A percentile compares a stretch with the other conserved stretches of the same genome.
Evolutionary conservation across 805 yeast genomes (phyloP).

Genomic region (Hanseniaspora clermontiae): DNA sequence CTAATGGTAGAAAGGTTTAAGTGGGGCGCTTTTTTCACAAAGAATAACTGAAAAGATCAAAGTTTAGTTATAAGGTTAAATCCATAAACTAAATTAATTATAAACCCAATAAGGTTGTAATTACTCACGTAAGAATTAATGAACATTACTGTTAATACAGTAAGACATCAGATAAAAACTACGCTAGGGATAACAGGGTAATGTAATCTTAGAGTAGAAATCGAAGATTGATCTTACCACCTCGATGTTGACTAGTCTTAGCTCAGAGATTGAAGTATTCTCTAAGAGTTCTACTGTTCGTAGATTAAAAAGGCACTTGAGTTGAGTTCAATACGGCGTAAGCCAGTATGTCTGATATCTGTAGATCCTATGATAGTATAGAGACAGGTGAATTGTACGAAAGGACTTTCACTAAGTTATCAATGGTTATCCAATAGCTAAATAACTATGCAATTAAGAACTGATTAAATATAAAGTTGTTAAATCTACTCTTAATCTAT

Average conservation of each 20-base stretch:
- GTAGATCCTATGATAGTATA: background rate
- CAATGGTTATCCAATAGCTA: background rate
- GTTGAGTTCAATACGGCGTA: constrained; percentile 6
- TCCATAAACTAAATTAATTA: background rate
- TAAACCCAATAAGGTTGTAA: background rate
- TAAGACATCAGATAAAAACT: constrained; percentile 1
- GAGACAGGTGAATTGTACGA: background rate
- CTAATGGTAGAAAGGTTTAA: background rate
- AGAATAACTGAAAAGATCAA: constrained; percentile 1
- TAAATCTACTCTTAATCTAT: background rate
- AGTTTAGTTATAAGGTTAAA: background rate
- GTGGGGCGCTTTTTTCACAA: constrained; percentile 5
- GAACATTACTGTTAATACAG: background rate
- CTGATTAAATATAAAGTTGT: constrained; percentile 3
- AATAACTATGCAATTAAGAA: background rate
- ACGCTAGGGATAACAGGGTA: constrained; percentile 6
- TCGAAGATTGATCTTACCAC: constrained; percentile 5
- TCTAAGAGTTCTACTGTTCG: constrained; percentile 5
- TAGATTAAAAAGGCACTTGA: constrained; percentile 5
- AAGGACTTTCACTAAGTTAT: background rate
- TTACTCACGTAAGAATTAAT: constrained; percentile 6
- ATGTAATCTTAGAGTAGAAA: constrained; percentile 1
- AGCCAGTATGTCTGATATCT: constrained; percentile 7
- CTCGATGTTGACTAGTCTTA: constrained; percentile 7
- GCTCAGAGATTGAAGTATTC: background rate